Percentiles rank a stretch among this genome's conserved stretches.
phyloP scores from a whole-genome alignment of 176 grass and related monocot genomes.

The Oryza rufipogon region DNA sequence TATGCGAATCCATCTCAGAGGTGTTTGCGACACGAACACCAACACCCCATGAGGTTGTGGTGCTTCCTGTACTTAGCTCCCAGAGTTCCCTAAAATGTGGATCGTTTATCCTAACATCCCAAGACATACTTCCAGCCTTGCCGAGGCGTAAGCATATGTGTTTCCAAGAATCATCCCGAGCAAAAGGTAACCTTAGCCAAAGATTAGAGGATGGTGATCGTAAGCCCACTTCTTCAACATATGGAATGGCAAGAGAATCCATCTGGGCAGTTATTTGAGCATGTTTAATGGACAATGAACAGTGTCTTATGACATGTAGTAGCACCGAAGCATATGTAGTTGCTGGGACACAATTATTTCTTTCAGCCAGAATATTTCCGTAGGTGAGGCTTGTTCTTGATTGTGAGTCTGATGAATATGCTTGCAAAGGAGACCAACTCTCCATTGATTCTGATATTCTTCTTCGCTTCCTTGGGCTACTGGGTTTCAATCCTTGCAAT shows the following conservation, averaged over 20 bases:
- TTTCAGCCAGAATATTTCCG: constrained; percentile 66
- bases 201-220: constrained; percentile 74
- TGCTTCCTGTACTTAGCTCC: constrained; percentile 80
- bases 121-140: constrained; percentile 97
- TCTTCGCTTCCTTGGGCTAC: constrained; percentile 56
- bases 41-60: constrained; percentile 70
- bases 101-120: constrained; percentile 96
- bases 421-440: constrained; percentile 44
- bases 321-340: constrained; percentile 82
- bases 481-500: constrained; percentile 55
- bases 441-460: constrained; percentile 57
- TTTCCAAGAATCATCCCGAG: constrained; percentile 90
- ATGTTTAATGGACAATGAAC: constrained; percentile 91
- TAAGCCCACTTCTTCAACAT: constrained; percentile 93
- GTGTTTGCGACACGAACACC: constrained; percentile 88
- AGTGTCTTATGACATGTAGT: constrained; percentile 83
- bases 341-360: constrained; percentile 63
- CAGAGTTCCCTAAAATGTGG: constrained; percentile 88
- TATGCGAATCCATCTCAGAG: constrained; percentile 93
- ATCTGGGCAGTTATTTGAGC: constrained; percentile 95
- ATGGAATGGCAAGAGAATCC: constrained; percentile 83
- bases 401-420: constrained; percentile 49
- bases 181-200: constrained; percentile 89
- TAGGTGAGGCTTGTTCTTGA: constrained; percentile 54
- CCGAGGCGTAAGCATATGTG: constrained; percentile 94